phyloP scores from a whole-genome alignment of 148 eudicot species.

The Limonium bicolor region DNA sequence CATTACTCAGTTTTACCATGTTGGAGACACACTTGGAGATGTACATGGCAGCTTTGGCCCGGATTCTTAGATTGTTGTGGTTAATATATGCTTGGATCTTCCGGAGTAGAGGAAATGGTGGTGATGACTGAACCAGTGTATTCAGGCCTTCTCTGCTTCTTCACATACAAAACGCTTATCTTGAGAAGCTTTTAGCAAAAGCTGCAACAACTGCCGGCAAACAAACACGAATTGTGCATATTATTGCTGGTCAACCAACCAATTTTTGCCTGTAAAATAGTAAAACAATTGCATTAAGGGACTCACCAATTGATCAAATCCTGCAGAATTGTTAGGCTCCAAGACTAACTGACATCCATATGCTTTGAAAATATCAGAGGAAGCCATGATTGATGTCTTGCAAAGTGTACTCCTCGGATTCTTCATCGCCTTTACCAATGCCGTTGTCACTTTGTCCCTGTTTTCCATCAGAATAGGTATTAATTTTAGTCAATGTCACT shows the following conservation, averaged over 20 bases:
- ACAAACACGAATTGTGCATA: not conserved
- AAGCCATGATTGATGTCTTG: slow-evolving; percentile 93
- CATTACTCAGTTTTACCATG: slow-evolving; percentile 65
- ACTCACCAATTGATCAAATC: slow-evolving; percentile 58
- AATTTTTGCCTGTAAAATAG: not conserved
- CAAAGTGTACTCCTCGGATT: slow-evolving; percentile 95
- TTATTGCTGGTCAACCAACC: not conserved
- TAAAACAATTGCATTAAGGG: not conserved
- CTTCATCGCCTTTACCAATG: slow-evolving; percentile 79
- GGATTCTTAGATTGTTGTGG: slow-evolving; percentile 56
- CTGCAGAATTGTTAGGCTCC: slow-evolving; percentile 31
- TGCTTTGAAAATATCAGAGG: slow-evolving; percentile 56
- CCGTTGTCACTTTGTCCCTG: slow-evolving; percentile 62
- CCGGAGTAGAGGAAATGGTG: slow-evolving; percentile 59
- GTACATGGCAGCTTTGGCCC: slow-evolving; percentile 88
- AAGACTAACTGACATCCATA: slow-evolving; percentile 54
- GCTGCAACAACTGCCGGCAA: slow-evolving; percentile 55
- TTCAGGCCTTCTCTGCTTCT: slow-evolving; percentile 75
- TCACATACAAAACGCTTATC: slow-evolving; percentile 95
- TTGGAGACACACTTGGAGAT: slow-evolving; percentile 64
- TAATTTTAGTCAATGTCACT: not conserved
- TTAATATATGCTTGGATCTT: slow-evolving; percentile 48
- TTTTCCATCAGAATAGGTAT: slow-evolving; percentile 1
- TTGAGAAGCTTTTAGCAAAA: slow-evolving; percentile 81
- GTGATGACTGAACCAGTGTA: slow-evolving; percentile 45